Percentiles rank a stretch among this genome's conserved stretches.
Conservation (phyloP, 306 rosid species). For the Rosa rugosa region DNA sequence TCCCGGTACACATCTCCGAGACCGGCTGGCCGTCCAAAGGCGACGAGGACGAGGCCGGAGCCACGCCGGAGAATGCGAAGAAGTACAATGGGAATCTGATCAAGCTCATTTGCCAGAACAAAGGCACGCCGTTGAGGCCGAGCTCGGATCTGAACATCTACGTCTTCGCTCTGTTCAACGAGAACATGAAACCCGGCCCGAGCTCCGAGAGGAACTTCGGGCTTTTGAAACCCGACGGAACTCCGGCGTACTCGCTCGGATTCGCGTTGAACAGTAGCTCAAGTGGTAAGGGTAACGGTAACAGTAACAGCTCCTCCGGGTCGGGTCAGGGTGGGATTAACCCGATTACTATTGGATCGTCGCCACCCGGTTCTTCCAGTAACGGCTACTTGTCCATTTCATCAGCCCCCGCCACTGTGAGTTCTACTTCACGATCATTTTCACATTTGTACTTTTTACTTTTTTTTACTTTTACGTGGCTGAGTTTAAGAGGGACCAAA, state of each 20-base stretch:
- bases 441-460: not conserved
- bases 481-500: not conserved
- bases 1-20: slow-evolving; percentile 88
- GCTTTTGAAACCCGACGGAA: slow-evolving; percentile 81
- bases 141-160: slow-evolving; percentile 74
- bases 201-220: slow-evolving; percentile 93
- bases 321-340: slow-evolving; percentile 17
- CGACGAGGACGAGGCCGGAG: slow-evolving; percentile 83
- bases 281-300: slow-evolving; percentile 16
- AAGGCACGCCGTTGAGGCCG: slow-evolving; percentile 83
- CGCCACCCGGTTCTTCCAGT: slow-evolving; percentile 49
- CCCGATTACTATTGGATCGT: slow-evolving; percentile 1
- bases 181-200: slow-evolving; percentile 97
- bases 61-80: slow-evolving; percentile 74
- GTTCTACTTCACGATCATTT: not conserved
- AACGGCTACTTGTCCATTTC: slow-evolving; percentile 83
- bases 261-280: slow-evolving; percentile 28
- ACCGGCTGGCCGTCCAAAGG: slow-evolving; percentile 99
- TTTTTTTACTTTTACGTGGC: not conserved
- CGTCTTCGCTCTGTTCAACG: slow-evolving; percentile 87
- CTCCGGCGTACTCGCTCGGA: slow-evolving; percentile 65
- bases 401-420: slow-evolving; percentile 47
- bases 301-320: slow-evolving; percentile 3
- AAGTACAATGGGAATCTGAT: slow-evolving; percentile 83
- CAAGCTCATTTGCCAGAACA: slow-evolving; percentile 48